These are phyloP conservation scores for Immersiella caudata DNA, from an alignment of 495 filamentous ascomycete species.

Conservation along the genomic window DNA sequence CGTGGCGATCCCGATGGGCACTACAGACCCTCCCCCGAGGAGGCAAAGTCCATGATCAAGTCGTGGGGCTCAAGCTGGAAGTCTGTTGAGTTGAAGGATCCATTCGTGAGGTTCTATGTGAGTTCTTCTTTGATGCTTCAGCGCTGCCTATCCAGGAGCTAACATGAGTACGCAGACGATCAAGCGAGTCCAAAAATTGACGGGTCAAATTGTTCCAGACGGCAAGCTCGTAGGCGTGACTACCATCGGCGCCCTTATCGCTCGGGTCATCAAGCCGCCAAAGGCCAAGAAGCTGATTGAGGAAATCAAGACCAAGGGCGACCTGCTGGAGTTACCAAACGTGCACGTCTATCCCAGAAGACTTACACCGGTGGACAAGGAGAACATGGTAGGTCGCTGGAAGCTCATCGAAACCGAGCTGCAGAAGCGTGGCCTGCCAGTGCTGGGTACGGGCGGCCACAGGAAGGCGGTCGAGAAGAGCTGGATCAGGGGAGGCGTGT, in stretches of 20 bases:
- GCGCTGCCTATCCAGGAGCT: background rate
- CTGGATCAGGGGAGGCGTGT: slow-evolving; percentile 30
- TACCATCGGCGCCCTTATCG: slow-evolving; percentile 60
- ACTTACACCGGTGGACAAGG: slow-evolving; percentile 67
- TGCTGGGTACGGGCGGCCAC: slow-evolving; percentile 39
- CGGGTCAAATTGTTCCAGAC: slow-evolving; percentile 73
- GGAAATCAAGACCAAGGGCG: slow-evolving; percentile 43
- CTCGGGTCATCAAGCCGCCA: slow-evolving; percentile 55
- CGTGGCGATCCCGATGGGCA: slow-evolving; percentile 5
- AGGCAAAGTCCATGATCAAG: slow-evolving; percentile 31
- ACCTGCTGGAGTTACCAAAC: slow-evolving; percentile 63
- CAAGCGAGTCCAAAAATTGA: slow-evolving; percentile 78
- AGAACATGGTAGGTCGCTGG: slow-evolving; percentile 77
- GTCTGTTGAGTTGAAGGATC: slow-evolving; percentile 57
- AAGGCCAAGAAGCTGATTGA: slow-evolving; percentile 60
- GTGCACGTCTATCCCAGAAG: slow-evolving; percentile 64
- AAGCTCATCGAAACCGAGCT: slow-evolving; percentile 81
- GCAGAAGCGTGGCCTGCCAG: slow-evolving; percentile 60
- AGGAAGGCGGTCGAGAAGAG: slow-evolving; percentile 34
- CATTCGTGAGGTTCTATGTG: slow-evolving; percentile 71
- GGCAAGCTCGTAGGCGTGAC: slow-evolving; percentile 55
- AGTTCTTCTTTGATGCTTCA: background rate
- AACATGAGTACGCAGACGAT: slow-evolving; percentile 55
- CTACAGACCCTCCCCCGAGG: slow-evolving; percentile 24
- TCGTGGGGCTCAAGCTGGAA: slow-evolving; percentile 55